Evolutionary conservation across 2,329 filamentous ascomycete genomes (phyloP).

Genomic region (Arthrobotrys entomopaga): DNA sequence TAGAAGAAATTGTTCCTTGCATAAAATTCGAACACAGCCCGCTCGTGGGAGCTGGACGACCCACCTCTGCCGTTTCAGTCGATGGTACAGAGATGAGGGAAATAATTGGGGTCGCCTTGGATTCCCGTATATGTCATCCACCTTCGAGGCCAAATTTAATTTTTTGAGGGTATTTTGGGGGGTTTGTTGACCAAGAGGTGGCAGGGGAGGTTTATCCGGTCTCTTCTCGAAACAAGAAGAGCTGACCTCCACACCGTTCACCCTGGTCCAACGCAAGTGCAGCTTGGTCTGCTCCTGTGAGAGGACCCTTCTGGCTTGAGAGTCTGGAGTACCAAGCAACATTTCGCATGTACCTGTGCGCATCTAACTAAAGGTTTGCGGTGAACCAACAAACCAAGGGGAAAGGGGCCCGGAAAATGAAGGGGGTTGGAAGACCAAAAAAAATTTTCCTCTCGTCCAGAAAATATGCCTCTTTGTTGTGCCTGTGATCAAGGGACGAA

Average conservation of each 20-base stretch:
- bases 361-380: slow-evolving; percentile 7
- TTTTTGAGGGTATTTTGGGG: slow-evolving; percentile 53
- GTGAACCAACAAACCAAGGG: slow-evolving; percentile 11
- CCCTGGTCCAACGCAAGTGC: slow-evolving; percentile 45
- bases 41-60: slow-evolving; percentile 35
- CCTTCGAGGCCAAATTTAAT: slow-evolving; percentile 44
- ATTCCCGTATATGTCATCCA: slow-evolving; percentile 41
- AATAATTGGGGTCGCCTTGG: slow-evolving; percentile 52
- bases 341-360: slow-evolving; percentile 29
- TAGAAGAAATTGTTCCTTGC: slow-evolving; percentile 48
- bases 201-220: slow-evolving; percentile 56
- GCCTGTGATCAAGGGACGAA: slow-evolving; percentile 25
- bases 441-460: neutral
- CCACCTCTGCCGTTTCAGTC: slow-evolving; percentile 54
- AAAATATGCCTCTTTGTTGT: neutral
- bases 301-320: slow-evolving; percentile 32
- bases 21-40: slow-evolving; percentile 51
- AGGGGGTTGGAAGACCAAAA: neutral
- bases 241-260: slow-evolving; percentile 52
- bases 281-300: slow-evolving; percentile 46
- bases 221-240: slow-evolving; percentile 55
- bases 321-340: slow-evolving; percentile 20
- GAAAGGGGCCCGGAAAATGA: slow-evolving; percentile 1
- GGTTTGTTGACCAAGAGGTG: slow-evolving; percentile 24
- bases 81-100: slow-evolving; percentile 47